Percentiles rank a stretch among this genome's conserved stretches.
Conservation (phyloP, 1,139 yeast species). For the Candida anutae region DNA sequence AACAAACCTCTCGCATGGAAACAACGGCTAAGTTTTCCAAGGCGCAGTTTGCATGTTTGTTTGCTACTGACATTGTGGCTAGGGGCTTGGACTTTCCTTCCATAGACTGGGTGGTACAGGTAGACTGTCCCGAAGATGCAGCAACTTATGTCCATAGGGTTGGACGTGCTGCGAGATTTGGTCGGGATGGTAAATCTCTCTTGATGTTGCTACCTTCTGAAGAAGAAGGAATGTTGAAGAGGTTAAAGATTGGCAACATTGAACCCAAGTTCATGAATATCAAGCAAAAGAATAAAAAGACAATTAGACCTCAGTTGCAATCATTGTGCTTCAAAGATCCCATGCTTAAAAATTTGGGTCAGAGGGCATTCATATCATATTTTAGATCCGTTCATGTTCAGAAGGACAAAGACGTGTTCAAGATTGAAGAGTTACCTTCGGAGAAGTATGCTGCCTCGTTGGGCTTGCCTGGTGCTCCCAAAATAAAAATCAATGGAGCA, state of each 20-base stretch:
- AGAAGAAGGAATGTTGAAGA: slow-evolving; percentile 65
- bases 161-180: slow-evolving; percentile 93
- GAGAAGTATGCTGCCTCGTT: slow-evolving; percentile 81
- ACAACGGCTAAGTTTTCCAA: slow-evolving; percentile 79
- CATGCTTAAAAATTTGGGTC: slow-evolving; percentile 84
- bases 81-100: slow-evolving; percentile 97
- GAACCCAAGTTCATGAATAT: slow-evolving; percentile 68
- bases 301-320: slow-evolving; percentile 79
- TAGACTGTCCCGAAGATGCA: slow-evolving; percentile 93
- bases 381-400: slow-evolving; percentile 79
- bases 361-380: slow-evolving; percentile 90
- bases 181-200: slow-evolving; percentile 79
- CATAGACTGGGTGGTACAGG: slow-evolving; percentile 94
- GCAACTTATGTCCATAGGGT: slow-evolving; percentile 95
- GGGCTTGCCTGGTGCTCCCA: slow-evolving; percentile 96
- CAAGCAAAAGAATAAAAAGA: slow-evolving; percentile 67
- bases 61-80: slow-evolving; percentile 96
- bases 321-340: slow-evolving; percentile 89
- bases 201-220: slow-evolving; percentile 80
- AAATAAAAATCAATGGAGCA: slow-evolving; percentile 63
- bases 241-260: slow-evolving; percentile 56
- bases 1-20: slow-evolving; percentile 88
- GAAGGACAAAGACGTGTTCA: slow-evolving; percentile 79
- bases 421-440: slow-evolving; percentile 65
- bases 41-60: slow-evolving; percentile 80